These are phyloP conservation scores for Lyophyllum atratum DNA, from an alignment of 768 basidiomycete species.

Conservation along the genomic window DNA sequence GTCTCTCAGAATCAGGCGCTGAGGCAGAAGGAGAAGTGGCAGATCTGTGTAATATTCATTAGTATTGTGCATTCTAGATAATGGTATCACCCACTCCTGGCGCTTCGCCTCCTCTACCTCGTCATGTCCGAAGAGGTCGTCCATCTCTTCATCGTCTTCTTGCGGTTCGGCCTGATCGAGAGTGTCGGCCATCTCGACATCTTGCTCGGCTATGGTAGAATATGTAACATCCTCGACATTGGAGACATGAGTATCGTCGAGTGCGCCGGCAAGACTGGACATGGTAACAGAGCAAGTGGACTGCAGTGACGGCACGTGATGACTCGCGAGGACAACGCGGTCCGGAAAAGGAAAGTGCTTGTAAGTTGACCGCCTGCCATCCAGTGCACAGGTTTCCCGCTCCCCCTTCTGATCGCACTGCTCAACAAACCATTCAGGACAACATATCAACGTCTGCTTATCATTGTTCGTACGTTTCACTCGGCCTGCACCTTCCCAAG, in stretches of 20 bases:
- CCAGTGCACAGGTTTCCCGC: conserved; percentile 8
- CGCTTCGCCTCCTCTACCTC: conserved; percentile 49
- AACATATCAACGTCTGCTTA: conserved; percentile 13
- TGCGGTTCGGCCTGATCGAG: conserved; percentile 29
- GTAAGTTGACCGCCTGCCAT: conserved; percentile 1
- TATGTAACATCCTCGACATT: conserved; percentile 8
- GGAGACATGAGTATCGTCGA: conserved; percentile 36
- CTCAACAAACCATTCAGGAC: conserved; percentile 3
- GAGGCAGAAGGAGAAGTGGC: conserved; percentile 50
- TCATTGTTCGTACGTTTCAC: conserved; percentile 12
- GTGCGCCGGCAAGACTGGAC: conserved; percentile 63
- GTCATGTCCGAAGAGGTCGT: conserved; percentile 81
- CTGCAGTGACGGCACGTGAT: conserved; percentile 2
- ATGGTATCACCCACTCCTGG: conserved; percentile 44
- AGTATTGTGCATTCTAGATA: not conserved
- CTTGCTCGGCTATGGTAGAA: conserved; percentile 22
- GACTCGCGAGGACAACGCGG: not conserved
- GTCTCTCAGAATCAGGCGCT: conserved; percentile 60
- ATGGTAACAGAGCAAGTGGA: conserved; percentile 27
- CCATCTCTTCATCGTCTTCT: conserved; percentile 50
- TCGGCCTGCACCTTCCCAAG: not conserved
- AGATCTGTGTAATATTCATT: conserved; percentile 21
- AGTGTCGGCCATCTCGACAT: conserved; percentile 44
- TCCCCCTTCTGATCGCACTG: conserved; percentile 4
- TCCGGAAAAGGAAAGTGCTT: conserved; percentile 4